These are phyloP conservation scores for Chlamydomonas applanata DNA, from an alignment of 139 green algal genomes.

Conservation along the genomic window DNA sequence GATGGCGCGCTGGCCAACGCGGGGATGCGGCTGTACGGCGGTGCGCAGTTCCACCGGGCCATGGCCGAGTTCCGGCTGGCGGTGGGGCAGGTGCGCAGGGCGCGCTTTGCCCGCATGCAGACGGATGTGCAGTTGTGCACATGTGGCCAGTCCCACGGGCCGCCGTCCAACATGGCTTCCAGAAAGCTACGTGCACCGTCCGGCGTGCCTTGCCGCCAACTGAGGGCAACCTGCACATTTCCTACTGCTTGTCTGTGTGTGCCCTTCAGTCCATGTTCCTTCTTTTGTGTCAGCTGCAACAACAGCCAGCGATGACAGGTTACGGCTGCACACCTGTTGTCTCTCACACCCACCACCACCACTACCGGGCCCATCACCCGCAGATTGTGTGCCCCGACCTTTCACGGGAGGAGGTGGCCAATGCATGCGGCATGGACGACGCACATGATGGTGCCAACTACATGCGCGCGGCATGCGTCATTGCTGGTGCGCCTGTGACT, in stretches of 20 bases:
- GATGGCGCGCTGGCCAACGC: conserved; percentile 72
- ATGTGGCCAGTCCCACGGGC: too few species aligned
- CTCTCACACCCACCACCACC: neutral
- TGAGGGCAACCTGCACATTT: too few species aligned
- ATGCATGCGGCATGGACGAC: conserved; percentile 94
- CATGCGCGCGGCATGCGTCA: conserved; percentile 91
- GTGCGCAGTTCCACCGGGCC: conserved; percentile 92
- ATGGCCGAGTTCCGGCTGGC: conserved; percentile 81
- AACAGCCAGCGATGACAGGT: neutral
- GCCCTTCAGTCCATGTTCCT: neutral
- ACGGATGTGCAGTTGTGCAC: too few species aligned
- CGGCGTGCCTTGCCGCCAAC: neutral
- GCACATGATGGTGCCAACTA: conserved; percentile 96
- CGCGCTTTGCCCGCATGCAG: neutral
- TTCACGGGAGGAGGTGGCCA: conserved; percentile 91
- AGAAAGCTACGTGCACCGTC: too few species aligned
- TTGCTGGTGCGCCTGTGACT: conserved; percentile 38
- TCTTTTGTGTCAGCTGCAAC: neutral
- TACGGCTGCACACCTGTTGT: neutral
- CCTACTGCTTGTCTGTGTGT: neutral
- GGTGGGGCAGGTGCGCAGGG: neutral
- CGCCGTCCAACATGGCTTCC: too few species aligned
- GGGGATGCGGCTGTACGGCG: conserved; percentile 93
- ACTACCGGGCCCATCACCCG: too few species aligned
- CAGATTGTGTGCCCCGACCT: conserved; percentile 21